Conservation (phyloP, 495 filamentous ascomycete species). For the Penicillium paxilli region DNA sequence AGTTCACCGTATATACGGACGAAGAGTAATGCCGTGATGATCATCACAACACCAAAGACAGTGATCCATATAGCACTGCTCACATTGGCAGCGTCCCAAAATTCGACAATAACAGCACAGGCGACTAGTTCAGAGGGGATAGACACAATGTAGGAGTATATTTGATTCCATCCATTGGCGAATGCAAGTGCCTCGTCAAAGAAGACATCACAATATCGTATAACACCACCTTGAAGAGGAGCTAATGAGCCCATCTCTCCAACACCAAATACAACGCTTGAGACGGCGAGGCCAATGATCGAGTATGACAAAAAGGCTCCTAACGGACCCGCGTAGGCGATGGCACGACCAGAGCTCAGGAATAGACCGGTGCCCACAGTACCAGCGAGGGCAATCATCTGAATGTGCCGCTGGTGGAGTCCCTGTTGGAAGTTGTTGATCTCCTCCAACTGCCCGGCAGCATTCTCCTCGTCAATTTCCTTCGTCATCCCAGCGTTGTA, state of each 20-base stretch:
- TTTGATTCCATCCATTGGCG: conserved; percentile 31
- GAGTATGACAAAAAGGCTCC: conserved; percentile 37
- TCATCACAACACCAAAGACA: conserved; percentile 44
- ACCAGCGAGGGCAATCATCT: not conserved
- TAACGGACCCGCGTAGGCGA: conserved; percentile 60
- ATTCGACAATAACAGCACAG: conserved; percentile 50
- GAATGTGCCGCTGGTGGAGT: not conserved
- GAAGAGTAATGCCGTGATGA: conserved; percentile 42
- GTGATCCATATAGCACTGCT: conserved; percentile 44
- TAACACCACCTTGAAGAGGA: conserved; percentile 28
- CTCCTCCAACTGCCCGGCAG: conserved; percentile 7
- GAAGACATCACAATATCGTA: conserved; percentile 26
- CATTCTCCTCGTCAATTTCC: conserved; percentile 9
- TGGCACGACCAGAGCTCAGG: conserved; percentile 52
- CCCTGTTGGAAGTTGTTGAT: not conserved
- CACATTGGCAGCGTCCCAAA: conserved; percentile 42
- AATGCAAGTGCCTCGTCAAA: conserved; percentile 30
- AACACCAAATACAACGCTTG: conserved; percentile 19
- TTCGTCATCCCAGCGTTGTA: conserved; percentile 9
- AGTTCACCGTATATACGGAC: conserved; percentile 48
- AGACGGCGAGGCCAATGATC: conserved; percentile 20
- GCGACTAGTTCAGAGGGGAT: conserved; percentile 42
- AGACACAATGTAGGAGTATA: not conserved
- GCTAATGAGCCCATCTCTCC: conserved; percentile 29
- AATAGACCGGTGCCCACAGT: conserved; percentile 25